Evolutionary conservation across 306 rosid species (phyloP).

Genomic region (Astragalus membranaceus): DNA sequence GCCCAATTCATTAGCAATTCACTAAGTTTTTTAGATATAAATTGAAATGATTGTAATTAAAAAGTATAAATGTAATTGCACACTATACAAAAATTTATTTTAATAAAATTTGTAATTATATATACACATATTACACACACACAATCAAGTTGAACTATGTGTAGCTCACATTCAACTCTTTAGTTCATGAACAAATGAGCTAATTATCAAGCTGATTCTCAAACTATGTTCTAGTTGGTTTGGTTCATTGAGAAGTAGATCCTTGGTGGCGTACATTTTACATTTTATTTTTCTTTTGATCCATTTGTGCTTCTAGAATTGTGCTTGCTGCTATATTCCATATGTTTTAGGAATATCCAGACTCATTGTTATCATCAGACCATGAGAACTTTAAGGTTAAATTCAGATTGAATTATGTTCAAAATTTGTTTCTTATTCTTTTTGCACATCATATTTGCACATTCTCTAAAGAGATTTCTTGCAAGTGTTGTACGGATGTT

Average conservation of each 20-base stretch:
- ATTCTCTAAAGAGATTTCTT: not conserved
- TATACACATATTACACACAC: no score
- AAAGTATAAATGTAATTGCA: no score
- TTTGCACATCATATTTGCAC: not conserved
- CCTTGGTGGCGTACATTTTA: not conserved
- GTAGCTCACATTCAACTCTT: no score
- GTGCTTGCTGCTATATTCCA: not conserved
- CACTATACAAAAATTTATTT: no score
- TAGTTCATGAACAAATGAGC: no score
- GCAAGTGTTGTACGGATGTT: not conserved
- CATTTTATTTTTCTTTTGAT: conserved; percentile 2
- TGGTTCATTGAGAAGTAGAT: not conserved
- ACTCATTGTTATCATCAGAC: not conserved
- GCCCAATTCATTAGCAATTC: no score
- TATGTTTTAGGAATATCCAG: not conserved
- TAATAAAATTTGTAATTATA: no score
- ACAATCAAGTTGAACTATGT: no score
- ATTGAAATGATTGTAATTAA: no score
- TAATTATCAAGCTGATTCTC: no score
- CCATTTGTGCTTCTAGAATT: not conserved
- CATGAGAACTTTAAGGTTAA: not conserved
- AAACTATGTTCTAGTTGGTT: no score
- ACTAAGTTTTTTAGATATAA: no score
- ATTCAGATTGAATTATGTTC: not conserved
- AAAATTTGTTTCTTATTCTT: not conserved